A percentile compares a stretch with the other conserved stretches of the same genome.
Conservation (phyloP, 257 asterid genomes). For the Solanum stenotomum region DNA sequence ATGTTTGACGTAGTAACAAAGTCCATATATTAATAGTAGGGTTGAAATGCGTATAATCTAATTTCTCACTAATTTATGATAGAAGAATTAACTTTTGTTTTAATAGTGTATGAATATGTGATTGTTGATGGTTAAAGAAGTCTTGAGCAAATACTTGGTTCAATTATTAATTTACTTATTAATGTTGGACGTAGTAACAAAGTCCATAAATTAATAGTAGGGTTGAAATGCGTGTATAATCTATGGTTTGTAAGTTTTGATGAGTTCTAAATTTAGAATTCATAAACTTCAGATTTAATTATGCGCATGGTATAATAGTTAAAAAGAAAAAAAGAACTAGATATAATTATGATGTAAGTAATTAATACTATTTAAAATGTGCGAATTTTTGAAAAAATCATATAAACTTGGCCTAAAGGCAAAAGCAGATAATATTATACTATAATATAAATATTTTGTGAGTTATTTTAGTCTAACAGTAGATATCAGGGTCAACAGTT, state of each 20-base stretch:
- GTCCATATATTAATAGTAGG: too few species aligned
- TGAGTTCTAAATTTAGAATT: background rate
- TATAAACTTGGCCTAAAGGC: background rate
- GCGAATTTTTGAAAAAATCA: background rate
- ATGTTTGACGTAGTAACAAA: background rate
- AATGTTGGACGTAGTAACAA: background rate
- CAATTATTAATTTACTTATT: background rate
- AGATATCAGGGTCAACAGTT: background rate
- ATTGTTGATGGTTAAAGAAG: background rate
- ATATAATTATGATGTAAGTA: background rate
- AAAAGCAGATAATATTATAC: background rate
- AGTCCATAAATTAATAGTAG: too few species aligned
- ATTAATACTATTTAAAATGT: background rate
- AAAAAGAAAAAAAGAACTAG: too few species aligned
- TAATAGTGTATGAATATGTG: background rate
- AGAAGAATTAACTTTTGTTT: too few species aligned
- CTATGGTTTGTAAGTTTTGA: too few species aligned
- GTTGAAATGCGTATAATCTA: too few species aligned
- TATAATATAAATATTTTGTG: background rate
- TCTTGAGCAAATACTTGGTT: background rate
- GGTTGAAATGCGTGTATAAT: too few species aligned
- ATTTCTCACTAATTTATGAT: too few species aligned
- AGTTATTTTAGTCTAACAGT: fast-evolving
- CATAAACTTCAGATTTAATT: background rate
- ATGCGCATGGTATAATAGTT: too few species aligned